Evolutionary conservation across 371 early-diverging fungal species (phyloP).

Genomic region (Mortierella sp.): DNA sequence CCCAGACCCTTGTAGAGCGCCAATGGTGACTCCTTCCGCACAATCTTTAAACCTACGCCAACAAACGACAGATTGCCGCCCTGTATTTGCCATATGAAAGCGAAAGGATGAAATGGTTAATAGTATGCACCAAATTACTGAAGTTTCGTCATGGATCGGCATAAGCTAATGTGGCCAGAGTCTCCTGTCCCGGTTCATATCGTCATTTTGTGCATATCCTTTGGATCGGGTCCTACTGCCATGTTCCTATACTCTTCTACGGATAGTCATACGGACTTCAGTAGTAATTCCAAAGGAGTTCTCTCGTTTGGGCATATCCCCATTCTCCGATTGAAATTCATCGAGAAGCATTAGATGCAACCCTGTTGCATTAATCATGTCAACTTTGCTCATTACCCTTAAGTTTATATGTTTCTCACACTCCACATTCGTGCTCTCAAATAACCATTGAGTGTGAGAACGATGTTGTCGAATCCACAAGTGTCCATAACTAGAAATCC

Average conservation of each 20-base stretch:
- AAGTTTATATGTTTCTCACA: not conserved
- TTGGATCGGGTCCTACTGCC: not conserved
- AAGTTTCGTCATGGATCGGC: not conserved
- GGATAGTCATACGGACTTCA: not conserved
- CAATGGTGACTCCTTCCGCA: constrained; percentile 88
- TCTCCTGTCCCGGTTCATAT: not conserved
- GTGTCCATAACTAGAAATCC: not conserved
- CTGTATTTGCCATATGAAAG: constrained; percentile 9
- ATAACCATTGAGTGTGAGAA: not conserved
- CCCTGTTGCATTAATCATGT: not conserved
- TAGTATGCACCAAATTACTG: not conserved
- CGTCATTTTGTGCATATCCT: constrained; percentile 1
- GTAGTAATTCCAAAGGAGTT: not conserved
- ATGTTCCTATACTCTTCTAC: not conserved
- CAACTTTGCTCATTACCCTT: not conserved
- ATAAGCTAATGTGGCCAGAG: too few relatives aligned
- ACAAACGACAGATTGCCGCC: constrained; percentile 76
- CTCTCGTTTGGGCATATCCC: too few relatives aligned
- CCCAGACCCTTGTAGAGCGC: constrained; percentile 98
- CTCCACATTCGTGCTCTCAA: not conserved
- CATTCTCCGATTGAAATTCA: not conserved
- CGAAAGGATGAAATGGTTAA: not conserved
- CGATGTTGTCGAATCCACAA: not conserved
- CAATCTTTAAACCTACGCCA: constrained; percentile 87
- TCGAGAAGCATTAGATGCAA: not conserved